Evolutionary conservation across 2,329 filamentous ascomycete species (phyloP).

Genomic region (Diaporthe citriasiana): DNA sequence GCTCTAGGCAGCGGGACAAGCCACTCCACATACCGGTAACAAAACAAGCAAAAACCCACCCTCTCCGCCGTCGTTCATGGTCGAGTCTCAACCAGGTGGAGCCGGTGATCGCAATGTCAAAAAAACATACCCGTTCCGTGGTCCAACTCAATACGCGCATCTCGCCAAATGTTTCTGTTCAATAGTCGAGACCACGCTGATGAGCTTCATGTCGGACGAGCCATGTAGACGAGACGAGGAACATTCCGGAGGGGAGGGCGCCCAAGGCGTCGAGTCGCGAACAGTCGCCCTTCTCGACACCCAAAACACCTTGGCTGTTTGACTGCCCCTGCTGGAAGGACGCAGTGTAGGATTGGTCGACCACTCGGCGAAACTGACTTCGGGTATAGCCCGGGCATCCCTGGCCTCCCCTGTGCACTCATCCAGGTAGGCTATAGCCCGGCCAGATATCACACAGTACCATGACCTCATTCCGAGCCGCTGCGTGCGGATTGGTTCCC

Average conservation of each 20-base stretch:
- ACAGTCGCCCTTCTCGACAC: conserved; percentile 10
- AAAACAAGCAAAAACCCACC: conserved; percentile 24
- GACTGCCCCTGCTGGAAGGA: neutral
- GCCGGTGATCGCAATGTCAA: conserved; percentile 26
- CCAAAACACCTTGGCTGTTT: conserved; percentile 40
- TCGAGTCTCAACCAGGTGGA: conserved; percentile 36
- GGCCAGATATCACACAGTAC: conserved; percentile 4
- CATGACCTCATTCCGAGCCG: conserved; percentile 11
- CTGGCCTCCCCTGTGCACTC: neutral
- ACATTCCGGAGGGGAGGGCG: neutral
- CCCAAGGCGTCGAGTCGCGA: conserved; percentile 18
- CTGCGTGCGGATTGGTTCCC: neutral
- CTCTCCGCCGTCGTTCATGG: neutral
- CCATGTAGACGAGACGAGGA: conserved; percentile 23
- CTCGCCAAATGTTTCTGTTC: conserved; percentile 32
- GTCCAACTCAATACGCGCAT: neutral
- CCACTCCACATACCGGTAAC: conserved; percentile 27
- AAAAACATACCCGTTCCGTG: conserved; percentile 13
- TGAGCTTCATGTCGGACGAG: conserved; percentile 3
- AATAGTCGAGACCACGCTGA: conserved; percentile 14
- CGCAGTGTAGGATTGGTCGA: conserved; percentile 40
- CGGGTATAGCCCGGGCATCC: conserved; percentile 26
- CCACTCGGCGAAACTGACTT: conserved; percentile 5
- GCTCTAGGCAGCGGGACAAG: conserved; percentile 2
- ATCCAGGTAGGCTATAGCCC: neutral